Base-by-base conservation (phyloP, 2,329 filamentous ascomycete species). In the Aspergillus tanneri region DNA sequence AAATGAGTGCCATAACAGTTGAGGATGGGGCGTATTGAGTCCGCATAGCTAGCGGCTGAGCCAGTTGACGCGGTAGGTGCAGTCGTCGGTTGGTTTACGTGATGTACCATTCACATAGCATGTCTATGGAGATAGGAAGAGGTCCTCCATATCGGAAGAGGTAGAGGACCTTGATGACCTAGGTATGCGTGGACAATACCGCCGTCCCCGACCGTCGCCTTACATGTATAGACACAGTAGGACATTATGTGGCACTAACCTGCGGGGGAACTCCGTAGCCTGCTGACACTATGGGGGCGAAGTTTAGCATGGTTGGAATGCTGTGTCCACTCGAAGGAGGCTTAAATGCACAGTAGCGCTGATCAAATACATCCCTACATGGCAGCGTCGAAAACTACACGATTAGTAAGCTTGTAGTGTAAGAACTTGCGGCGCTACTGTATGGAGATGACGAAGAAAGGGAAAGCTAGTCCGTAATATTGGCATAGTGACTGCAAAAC, bases 401-500 rank as follows among this genome's bases (percentile, higher is more conserved):
- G 50, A 9, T 59, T 62, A 7, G 55, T 50, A 16, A 62, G 35
- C 6, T 38, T 54, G 44, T 57, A 60, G n/a, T 56, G 38, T 60
- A 60, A n/a, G n/a, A n/a, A 5, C 32, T 47, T 11, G 14, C 34
- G 25, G 39, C 23, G 3, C n/a, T 46, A 12, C 40, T 39, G 9
- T 30, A 21, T n/a, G n/a, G n/a, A 2, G 38, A 34, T 10, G 6
- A 4, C 14, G n/a, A 22, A 18, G 7, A 34, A 5, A 12, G 21
- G 4, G 45, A 41, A 8, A 59, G 53, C 1, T 38, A 40, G 21
- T 53, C 43, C 0, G 59, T 61, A 24, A 60, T 55, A 32, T 61
- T 57, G 50, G 50, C 45, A 23, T 57, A 60, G 8, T 47, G 47
- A 18, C 53, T 56, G 50, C 65, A 69, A 16, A 67, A 53, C 0